Conservation (phyloP, 176 grass and related monocot genomes). For the Phoenix dactylifera region DNA sequence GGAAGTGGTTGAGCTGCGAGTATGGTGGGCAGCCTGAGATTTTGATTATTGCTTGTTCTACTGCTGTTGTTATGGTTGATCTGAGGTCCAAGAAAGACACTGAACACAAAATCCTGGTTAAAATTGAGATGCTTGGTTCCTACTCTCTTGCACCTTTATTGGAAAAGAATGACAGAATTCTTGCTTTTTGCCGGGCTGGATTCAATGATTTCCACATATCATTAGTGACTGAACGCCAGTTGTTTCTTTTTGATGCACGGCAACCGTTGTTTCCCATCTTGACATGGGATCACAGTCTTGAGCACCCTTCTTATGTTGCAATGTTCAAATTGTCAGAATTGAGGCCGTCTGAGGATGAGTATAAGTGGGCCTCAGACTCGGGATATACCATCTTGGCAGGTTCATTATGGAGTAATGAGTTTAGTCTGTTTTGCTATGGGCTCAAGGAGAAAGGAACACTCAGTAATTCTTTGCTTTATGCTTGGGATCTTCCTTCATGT, state of each 20-base stretch:
- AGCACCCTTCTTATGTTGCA: slow-evolving; percentile 44
- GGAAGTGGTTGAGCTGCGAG: slow-evolving; percentile 61
- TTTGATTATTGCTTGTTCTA: slow-evolving; percentile 42
- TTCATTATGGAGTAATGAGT: slow-evolving; percentile 44
- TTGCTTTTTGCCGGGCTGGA: slow-evolving; percentile 66
- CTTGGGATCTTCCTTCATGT: slow-evolving; percentile 57
- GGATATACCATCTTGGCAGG: slow-evolving; percentile 75
- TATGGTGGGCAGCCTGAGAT: slow-evolving; percentile 61
- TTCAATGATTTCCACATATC: slow-evolving; percentile 66
- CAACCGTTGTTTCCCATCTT: slow-evolving; percentile 42
- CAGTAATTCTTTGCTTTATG: slow-evolving; percentile 31
- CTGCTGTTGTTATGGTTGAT: slow-evolving; percentile 54
- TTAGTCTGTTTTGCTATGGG: slow-evolving; percentile 65
- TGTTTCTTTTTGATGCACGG: slow-evolving; percentile 60
- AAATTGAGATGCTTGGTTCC: slow-evolving; percentile 29
- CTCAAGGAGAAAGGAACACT: slow-evolving; percentile 25
- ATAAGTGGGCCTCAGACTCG: slow-evolving; percentile 38
- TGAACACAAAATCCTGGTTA: slow-evolving; percentile 35
- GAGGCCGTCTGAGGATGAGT: slow-evolving; percentile 40
- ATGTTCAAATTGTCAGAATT: slow-evolving; percentile 60
- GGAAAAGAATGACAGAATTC: slow-evolving; percentile 28
- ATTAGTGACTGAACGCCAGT: slow-evolving; percentile 38
- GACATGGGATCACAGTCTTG: slow-evolving; percentile 57
- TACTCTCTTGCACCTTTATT: slow-evolving; percentile 38
- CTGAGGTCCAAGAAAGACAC: slow-evolving; percentile 28